phyloP scores from a whole-genome alignment of 1,139 yeast genomes.

The Suhomyces bolitotheri region DNA sequence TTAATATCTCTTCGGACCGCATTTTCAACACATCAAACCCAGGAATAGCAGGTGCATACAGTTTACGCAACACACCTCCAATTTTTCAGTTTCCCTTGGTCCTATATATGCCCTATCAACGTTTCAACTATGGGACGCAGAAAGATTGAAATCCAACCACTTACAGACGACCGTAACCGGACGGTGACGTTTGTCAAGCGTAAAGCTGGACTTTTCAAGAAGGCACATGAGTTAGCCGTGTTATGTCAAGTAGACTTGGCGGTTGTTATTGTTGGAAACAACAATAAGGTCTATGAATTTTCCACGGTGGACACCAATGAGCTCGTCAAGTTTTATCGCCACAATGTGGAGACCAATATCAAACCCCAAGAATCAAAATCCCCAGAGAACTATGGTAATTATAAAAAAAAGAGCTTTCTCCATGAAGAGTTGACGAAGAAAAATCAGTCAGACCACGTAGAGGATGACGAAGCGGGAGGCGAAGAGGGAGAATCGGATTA shows the following conservation, averaged over 20 bases:
- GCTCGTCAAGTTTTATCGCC: constrained; percentile 55
- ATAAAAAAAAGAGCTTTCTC: constrained; percentile 31
- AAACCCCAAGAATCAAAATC: constrained; percentile 57
- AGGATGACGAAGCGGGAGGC: constrained; percentile 26
- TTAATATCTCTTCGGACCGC: constrained; percentile 5
- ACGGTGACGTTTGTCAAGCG: constrained; percentile 91
- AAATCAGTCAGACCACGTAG: constrained; percentile 13
- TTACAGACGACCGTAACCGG: constrained; percentile 83
- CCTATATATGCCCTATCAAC: constrained; percentile 1
- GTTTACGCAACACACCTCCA: no score
- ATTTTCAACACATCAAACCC: constrained; percentile 2
- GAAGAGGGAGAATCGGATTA: constrained; percentile 30
- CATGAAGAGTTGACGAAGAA: constrained; percentile 13
- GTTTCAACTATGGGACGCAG: constrained; percentile 81
- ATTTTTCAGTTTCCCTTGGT: neutral
- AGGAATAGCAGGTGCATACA: no score
- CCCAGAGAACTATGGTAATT: constrained; percentile 59
- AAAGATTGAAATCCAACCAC: constrained; percentile 90
- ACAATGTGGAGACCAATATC: constrained; percentile 15
- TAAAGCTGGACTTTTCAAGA: constrained; percentile 92
- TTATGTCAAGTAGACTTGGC: constrained; percentile 93
- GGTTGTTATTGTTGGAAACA: constrained; percentile 83
- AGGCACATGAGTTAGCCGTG: constrained; percentile 92
- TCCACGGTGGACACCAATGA: constrained; percentile 70
- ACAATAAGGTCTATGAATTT: constrained; percentile 79